phyloP scores from a whole-genome alignment of 352 stramenopile species.

The Stephanocyclus meneghinianus region DNA sequence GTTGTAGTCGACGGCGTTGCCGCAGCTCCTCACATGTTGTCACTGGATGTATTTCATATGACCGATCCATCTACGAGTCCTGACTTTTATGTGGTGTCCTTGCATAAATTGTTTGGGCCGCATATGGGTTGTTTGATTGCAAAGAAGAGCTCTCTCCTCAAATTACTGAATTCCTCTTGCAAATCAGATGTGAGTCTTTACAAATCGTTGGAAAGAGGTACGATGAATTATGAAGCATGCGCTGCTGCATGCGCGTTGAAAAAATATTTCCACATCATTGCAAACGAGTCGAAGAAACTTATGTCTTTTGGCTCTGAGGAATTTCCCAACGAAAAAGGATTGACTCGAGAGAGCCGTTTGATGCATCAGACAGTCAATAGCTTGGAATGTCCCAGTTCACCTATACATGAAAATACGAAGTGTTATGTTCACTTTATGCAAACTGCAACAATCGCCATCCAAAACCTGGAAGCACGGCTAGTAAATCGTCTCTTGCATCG shows the following conservation, averaged over 20 bases:
- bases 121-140: constrained; percentile 67
- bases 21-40: constrained; percentile 63
- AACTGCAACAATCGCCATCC: not conserved
- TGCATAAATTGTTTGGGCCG: constrained; percentile 79
- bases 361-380: not conserved
- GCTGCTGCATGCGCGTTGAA: constrained; percentile 60
- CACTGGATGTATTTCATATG: constrained; percentile 4
- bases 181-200: constrained; percentile 22
- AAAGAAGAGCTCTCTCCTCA: constrained; percentile 8
- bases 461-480: not conserved
- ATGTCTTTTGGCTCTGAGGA: not conserved
- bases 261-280: constrained; percentile 60
- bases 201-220: constrained; percentile 64
- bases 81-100: constrained; percentile 76
- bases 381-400: not conserved
- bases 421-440: not conserved
- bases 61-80: constrained; percentile 20
- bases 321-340: too few species aligned
- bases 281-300: not conserved
- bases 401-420: not conserved
- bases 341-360: too few species aligned
- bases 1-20: constrained; percentile 80
- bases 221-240: constrained; percentile 78
- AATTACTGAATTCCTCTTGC: not conserved
- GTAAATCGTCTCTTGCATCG: not conserved